These are phyloP conservation scores for Dalbergia oliveri DNA, from an alignment of 306 rosid species.

Conservation along the genomic window DNA sequence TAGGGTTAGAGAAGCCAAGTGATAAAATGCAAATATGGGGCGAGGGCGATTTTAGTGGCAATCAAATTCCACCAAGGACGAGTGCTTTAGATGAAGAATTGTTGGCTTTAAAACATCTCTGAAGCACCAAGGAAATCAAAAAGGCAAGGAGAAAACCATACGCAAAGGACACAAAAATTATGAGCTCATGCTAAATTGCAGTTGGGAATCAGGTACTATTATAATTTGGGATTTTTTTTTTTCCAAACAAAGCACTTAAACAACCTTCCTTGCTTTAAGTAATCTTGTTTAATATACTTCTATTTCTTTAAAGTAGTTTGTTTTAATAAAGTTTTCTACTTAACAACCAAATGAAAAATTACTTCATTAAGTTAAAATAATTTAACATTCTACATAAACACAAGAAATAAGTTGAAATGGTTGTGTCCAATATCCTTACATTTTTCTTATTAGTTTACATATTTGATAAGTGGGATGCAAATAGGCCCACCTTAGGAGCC, in stretches of 20 bases:
- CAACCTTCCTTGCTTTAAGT: not conserved
- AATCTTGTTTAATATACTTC: not conserved
- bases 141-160: slow-evolving; percentile 88
- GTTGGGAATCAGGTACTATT: slow-evolving; percentile 79
- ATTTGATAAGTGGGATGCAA: no score
- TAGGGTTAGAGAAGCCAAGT: slow-evolving; percentile 69
- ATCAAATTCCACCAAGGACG: slow-evolving; percentile 38
- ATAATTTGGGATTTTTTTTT: not conserved
- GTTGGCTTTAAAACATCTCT: slow-evolving; percentile 38
- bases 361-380: no score
- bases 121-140: slow-evolving; percentile 61
- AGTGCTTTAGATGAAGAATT: slow-evolving; percentile 47
- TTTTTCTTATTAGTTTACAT: no score
- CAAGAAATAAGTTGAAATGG: not conserved
- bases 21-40: slow-evolving; percentile 81
- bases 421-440: not conserved
- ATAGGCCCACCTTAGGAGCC: no score
- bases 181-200: slow-evolving; percentile 96
- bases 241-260: not conserved
- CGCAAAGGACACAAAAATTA: slow-evolving; percentile 88
- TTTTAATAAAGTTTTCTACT: no score
- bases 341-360: no score
- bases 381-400: no score
- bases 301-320: no score
- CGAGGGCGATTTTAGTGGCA: slow-evolving; percentile 38